Percentiles rank a stretch among this genome's conserved stretches.
Evolutionary conservation across 1,139 yeast species (phyloP).

Genomic region (Debaryomyces sp.): DNA sequence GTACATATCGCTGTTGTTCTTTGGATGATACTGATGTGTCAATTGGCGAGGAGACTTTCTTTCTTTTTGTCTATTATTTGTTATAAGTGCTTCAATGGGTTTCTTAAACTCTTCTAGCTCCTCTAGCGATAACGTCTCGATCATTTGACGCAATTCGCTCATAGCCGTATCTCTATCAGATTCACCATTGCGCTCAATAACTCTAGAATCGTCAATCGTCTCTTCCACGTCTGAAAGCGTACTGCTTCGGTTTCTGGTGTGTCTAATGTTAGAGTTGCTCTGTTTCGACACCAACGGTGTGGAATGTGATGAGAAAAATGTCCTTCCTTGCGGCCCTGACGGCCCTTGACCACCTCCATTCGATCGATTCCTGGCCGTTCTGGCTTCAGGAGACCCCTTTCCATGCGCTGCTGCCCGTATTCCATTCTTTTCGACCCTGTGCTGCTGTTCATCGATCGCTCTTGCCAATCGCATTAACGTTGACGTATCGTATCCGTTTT

Average conservation of each 20-base stretch:
- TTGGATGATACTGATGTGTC: not conserved
- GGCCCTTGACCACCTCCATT: not conserved
- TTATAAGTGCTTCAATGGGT: slow-evolving; percentile 8
- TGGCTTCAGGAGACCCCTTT: not conserved
- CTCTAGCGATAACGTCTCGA: slow-evolving; percentile 10
- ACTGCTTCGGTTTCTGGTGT: not conserved
- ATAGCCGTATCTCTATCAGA: not conserved
- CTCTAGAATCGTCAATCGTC: not conserved
- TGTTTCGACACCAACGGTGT: slow-evolving; percentile 27
- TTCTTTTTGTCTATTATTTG: not conserved
- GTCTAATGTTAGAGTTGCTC: not conserved
- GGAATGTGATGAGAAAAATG: slow-evolving; percentile 31
- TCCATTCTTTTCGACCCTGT: not conserved
- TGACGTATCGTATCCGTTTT: slow-evolving; percentile 15
- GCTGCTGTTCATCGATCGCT: slow-evolving; percentile 17
- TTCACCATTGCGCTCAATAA: not conserved
- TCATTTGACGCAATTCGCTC: slow-evolving; percentile 13
- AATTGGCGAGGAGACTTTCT: not conserved
- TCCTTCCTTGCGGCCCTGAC: not conserved
- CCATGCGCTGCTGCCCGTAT: not conserved
- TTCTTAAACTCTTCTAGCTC: slow-evolving; percentile 16
- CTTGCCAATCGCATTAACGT: slow-evolving; percentile 23
- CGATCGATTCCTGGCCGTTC: not conserved
- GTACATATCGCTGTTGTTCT: not conserved
- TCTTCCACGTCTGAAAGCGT: not conserved